Percentiles rank a stretch among this genome's conserved stretches.
These are phyloP conservation scores for Leptosphaerulina australis DNA, from an alignment of 2,329 filamentous ascomycete genomes.

Conservation along the genomic window DNA sequence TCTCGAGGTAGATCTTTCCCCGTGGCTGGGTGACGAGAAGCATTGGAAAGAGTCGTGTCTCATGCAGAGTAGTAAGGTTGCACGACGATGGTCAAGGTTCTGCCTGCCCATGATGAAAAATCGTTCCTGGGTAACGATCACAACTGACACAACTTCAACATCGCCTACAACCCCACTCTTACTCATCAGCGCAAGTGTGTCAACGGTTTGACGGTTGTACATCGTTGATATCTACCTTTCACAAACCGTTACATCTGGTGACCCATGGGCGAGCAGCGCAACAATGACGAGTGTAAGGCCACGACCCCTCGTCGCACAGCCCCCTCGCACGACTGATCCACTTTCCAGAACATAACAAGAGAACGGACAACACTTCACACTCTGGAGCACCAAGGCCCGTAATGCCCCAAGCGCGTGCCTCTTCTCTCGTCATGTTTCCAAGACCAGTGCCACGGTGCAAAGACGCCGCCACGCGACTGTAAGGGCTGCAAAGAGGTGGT, in stretches of 20 bases:
- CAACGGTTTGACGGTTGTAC: background rate
- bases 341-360: constrained; percentile 18
- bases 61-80: background rate
- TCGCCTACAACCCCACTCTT: constrained; percentile 7
- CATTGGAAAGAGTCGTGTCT: background rate
- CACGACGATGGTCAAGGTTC: constrained; percentile 1
- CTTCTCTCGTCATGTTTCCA: constrained; percentile 15
- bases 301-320: constrained; percentile 10
- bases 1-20: background rate
- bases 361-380: constrained; percentile 14
- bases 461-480: constrained; percentile 21
- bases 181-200: constrained; percentile 6
- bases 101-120: background rate
- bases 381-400: constrained; percentile 10
- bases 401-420: constrained; percentile 22
- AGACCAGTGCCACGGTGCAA: constrained; percentile 14
- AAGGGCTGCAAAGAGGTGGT: constrained; percentile 17
- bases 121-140: constrained; percentile 10
- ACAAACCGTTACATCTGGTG: constrained; percentile 5
- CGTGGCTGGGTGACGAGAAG: background rate
- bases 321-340: constrained; percentile 10
- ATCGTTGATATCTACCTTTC: constrained; percentile 3
- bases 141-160: constrained; percentile 4
- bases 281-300: constrained; percentile 3
- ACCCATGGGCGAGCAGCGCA: background rate